Evolutionary conservation across 495 filamentous ascomycete species (phyloP), one percentile per base, ranked within the genome.

Genomic region (Saxispiralis lemnorum): DNA sequence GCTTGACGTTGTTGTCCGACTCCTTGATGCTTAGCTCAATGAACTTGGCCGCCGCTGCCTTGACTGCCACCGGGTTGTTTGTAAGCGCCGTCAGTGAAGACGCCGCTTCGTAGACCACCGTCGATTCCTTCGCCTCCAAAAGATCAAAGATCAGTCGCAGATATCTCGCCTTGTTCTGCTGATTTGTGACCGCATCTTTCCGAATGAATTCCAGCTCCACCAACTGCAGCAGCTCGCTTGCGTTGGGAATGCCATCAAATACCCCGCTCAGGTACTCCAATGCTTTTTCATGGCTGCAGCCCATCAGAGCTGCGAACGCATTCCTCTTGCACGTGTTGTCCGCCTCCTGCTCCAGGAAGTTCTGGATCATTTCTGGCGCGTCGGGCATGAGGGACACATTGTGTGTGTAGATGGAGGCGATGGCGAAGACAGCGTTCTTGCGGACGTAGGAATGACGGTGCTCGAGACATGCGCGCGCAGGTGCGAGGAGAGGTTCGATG

Each of bases 301-400:
- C 78, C 54, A 78, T 73, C 31, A 99, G 69, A 7, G 92, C 88
- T 35, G 84, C 84, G 51, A 96, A 99, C 18, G 88, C 92, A 63
- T 99, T 99, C 52, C 92, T 73, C 70, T 94, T 96, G 78, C 88
- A 96, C 13, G 92, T 96, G 44, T 81, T 71, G 59, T 99, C 92
- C 49, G 73, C 94, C 64, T 99, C 92, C 33, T 73, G 70, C 46
- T 88, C 84, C 36, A 99, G 72, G 70, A 96, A 96, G 0, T 73
- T 77, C 45, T 83, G 75, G 43, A 99, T 77, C 35, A 96, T 72
- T 49, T 99, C 92, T 28, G 92, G 80, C 7, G 88, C 92, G 60
- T 99, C 92, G 35, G 92, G 92, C 48, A 99, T 93, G 31, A 99
- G 69, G 43, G 77, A 74, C 45, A 89, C 86, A 19, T 83, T 88